Conservation (phyloP, 148 eudicot species). For the Linanthus parryae region DNA sequence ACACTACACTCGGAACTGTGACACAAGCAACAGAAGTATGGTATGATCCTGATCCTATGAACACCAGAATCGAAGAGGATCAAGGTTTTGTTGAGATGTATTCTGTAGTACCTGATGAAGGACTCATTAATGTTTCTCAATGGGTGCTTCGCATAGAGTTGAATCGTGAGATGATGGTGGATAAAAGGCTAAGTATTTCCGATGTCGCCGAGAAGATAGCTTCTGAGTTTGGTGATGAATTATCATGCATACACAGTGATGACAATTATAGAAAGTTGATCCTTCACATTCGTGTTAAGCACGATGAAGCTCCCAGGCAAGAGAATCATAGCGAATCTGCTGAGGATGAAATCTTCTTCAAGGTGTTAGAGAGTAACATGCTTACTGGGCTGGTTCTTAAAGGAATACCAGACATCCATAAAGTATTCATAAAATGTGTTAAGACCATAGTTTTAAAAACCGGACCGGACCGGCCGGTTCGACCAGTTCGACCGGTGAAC, state of each 20-base stretch:
- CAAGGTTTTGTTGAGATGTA: constrained; percentile 84
- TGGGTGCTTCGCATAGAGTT: constrained; percentile 94
- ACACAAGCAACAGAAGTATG: constrained; percentile 97
- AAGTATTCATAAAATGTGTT: constrained; percentile 88
- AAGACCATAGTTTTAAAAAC: too few species aligned
- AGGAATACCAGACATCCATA: constrained; percentile 84
- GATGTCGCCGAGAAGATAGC: constrained; percentile 91
- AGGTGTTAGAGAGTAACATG: constrained; percentile 89
- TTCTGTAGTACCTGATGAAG: constrained; percentile 96
- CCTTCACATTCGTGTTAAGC: constrained; percentile 89
- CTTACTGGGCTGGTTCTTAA: constrained; percentile 88
- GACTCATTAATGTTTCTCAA: constrained; percentile 78
- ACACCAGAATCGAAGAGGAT: constrained; percentile 85
- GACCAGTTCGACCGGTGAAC: too few species aligned
- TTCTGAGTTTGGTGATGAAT: constrained; percentile 76
- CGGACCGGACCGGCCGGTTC: too few species aligned
- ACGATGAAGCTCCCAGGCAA: constrained; percentile 83
- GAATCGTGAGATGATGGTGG: constrained; percentile 97
- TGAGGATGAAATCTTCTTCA: constrained; percentile 91
- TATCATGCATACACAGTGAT: constrained; percentile 81
- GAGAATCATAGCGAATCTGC: constrained; percentile 74
- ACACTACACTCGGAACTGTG: constrained; percentile 84
- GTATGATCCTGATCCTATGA: constrained; percentile 97
- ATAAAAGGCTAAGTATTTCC: constrained; percentile 90
- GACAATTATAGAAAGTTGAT: constrained; percentile 94